Base-by-base conservation (phyloP, 169 alveolate species). In the Cryptosporidium ryanae region DNA sequence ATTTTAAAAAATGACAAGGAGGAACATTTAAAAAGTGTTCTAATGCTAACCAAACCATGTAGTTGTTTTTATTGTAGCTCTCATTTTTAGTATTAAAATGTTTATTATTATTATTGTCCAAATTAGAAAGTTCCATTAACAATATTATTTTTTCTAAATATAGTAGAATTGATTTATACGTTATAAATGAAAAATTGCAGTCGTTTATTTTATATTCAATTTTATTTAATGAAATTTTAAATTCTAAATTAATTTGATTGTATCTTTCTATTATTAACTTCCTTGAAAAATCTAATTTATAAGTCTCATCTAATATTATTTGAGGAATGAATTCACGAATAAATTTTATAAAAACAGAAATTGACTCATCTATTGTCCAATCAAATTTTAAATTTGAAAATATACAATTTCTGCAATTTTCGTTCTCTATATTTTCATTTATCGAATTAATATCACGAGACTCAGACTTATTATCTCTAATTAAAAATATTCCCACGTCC, bases 351-450 rank as follows among this genome's bases (percentile, higher is more conserved):
- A 76, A 76, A 2, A 46, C 49, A 8, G 87, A 38, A 61, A 76
- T 59, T 17, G 87, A 76, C 25, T 76, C 87, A 31, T 76, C 87
- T 52, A 44, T 23, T 29, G 25, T 27, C 87, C 87, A 76, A 50
- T 76, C 71, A 29, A 65, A 52, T 23, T 38, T 32, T 21, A 55
- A 43, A 7, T 76, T 70, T n/a, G 23, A 55, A 2, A 76, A 32
- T 55, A 59, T 15, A 44, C 87, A 76, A 10, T 76, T 67, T 44
- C 32, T 29, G 34, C 87, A 76, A 6, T 38, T n/a, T 17, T 54
- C 55, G n/a, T 29, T n/a, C 23, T 21, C 54, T 7, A 12, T 31
- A 6, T 1, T 21, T 23, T 31, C 18, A 1, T 61, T 23, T 38
- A 0, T 10, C 0, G 46, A 38, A 10, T 38, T 38, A 10, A 38